Conservation (phyloP, 306 rosid species). For the Quercus rubra region DNA sequence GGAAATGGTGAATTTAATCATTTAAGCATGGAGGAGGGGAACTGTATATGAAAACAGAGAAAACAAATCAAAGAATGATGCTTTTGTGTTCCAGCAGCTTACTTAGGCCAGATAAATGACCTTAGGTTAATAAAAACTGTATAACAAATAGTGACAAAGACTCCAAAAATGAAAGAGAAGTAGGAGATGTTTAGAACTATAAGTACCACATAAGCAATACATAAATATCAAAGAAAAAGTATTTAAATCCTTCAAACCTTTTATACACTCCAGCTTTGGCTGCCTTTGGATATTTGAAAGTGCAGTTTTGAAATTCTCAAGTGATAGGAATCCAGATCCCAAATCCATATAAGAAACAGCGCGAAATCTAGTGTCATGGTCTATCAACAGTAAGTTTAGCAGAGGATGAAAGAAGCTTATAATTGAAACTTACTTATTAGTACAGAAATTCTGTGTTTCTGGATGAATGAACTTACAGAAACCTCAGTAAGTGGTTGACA, state of each 20-base stretch:
- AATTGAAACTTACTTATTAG: neutral
- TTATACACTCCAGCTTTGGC: constrained; percentile 76
- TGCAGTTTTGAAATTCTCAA: constrained; percentile 65
- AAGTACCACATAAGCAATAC: neutral
- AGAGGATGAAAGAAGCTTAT: neutral
- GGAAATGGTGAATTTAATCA: no score
- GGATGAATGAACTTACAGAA: constrained; percentile 57
- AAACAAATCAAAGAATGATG: neutral
- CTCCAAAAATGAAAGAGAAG: neutral
- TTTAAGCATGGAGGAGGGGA: no score
- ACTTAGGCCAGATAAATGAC: neutral
- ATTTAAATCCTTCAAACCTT: constrained; percentile 40
- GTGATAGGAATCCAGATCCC: constrained; percentile 61
- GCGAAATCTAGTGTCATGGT: constrained; percentile 54
- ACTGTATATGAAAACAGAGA: neutral
- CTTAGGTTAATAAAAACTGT: neutral
- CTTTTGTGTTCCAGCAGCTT: neutral
- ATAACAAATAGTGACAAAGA: neutral
- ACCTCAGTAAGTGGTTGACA: constrained; percentile 60
- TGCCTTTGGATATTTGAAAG: constrained; percentile 62
- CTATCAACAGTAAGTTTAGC: constrained; percentile 26
- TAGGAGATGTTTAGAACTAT: neutral
- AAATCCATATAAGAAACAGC: constrained; percentile 75
- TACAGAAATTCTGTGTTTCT: neutral
- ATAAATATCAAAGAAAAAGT: neutral